Conservation (phyloP, 306 rosid genomes). For the Spatholobus suberectus region DNA sequence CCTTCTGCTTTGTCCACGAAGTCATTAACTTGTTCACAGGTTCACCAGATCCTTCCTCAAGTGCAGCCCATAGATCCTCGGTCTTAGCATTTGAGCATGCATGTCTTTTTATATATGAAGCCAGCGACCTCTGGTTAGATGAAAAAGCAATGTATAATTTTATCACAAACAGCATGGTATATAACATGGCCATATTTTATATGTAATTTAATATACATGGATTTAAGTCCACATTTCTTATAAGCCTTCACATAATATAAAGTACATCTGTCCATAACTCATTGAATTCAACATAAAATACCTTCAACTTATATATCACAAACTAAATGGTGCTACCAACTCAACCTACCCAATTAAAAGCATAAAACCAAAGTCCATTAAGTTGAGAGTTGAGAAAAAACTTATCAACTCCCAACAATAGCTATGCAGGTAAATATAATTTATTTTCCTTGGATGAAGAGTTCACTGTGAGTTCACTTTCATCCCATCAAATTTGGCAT, state of each 20-base stretch:
- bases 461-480: constrained; percentile 21
- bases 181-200: constrained; percentile 20
- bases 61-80: constrained; percentile 94
- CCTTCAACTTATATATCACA: background rate
- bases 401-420: background rate
- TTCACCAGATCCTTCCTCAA: constrained; percentile 93
- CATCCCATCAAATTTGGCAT: constrained; percentile 12
- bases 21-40: constrained; percentile 88
- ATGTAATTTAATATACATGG: constrained; percentile 10
- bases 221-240: background rate
- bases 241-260: background rate
- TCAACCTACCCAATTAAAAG: constrained; percentile 1
- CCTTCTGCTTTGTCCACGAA: constrained; percentile 95
- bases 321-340: constrained; percentile 7
- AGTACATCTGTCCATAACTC: background rate
- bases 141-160: constrained; percentile 36
- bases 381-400: constrained; percentile 10
- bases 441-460: constrained; percentile 12
- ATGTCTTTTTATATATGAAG: constrained; percentile 78
- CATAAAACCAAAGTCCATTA: background rate
- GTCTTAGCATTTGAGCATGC: constrained; percentile 89
- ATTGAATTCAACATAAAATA: background rate
- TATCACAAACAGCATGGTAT: constrained; percentile 8
- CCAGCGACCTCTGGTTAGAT: constrained; percentile 81
- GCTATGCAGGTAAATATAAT: background rate